Base-by-base conservation (phyloP, 2,329 filamentous ascomycete genomes). In the Trichoderma pleuroti region DNA sequence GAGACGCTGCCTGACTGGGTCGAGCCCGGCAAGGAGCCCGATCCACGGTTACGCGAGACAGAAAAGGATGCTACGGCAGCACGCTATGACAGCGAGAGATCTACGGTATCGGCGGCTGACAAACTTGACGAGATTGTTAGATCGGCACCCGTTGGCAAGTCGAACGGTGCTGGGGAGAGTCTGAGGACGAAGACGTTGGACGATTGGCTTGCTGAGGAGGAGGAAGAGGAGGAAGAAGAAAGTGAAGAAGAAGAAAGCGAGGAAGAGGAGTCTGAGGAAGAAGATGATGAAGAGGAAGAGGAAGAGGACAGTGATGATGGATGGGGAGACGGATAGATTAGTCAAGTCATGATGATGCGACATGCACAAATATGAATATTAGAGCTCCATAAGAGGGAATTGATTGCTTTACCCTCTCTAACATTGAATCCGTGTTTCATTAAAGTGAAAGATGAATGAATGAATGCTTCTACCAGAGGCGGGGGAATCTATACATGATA, bases 1-100 rank as follows among this genome's bases (percentile, higher is more conserved):
- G 89, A 92, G 74, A 79, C 87, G 21, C 81, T 99, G 24, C 94
- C 96, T 0, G 87, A 91, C 28, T 98, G 96, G 96, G 94, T 98
- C 0, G 84, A 88, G 74, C 86, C 88, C 5, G 95, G 94, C 2
- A 81, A 88, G 21, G 94, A 98, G 79, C 96, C 96, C 0, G 91
- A 97, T 78, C 84, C 91, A 1, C 86, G 84, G 61, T 83, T 97
- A 42, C 86, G 95, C 64, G 90, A 93, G 60, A 85, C 87, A 8
- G 86, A 86, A 56, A 78, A 73, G 30, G 73, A 75, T 30, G 72
- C 73, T 6, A 71, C 73, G n/a, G 70, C 72, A 6, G 80, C 78
- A 11, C 76, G 76, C 16, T 80, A 80, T 28, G 79, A 80, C 14
- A 74, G 76, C 4, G 76, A 77, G 39, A 77, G 76, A 79, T 42